Percentiles rank a stretch among this genome's conserved stretches.
phyloP scores from a whole-genome alignment of 305 asterid species.

The Petunia hybrid region DNA sequence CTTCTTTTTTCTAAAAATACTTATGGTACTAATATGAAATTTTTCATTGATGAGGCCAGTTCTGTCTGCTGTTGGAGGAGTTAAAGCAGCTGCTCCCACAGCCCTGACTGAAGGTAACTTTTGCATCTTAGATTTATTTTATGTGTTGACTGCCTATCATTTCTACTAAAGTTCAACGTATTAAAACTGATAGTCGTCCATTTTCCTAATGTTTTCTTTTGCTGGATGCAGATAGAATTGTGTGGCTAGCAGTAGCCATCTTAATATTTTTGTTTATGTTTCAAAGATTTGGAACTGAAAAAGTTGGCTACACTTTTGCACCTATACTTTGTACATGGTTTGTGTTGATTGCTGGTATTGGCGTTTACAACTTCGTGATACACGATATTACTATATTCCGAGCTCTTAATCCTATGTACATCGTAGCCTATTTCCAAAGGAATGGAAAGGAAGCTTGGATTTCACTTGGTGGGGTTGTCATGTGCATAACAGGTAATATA shows the following conservation, averaged over 20 bases:
- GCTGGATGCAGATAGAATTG: constrained; percentile 40
- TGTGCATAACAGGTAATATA: constrained; percentile 52
- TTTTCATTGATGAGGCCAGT: constrained; percentile 41
- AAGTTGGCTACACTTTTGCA: constrained; percentile 62
- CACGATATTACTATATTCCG: constrained; percentile 44
- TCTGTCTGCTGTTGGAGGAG: constrained; percentile 64
- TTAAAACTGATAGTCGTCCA: too few relatives aligned
- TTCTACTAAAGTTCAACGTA: too few relatives aligned
- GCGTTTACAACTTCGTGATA: constrained; percentile 53
- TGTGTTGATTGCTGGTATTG: constrained; percentile 44
- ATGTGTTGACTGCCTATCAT: too few relatives aligned
- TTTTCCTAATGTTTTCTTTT: too few relatives aligned
- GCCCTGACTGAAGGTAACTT: constrained; percentile 51
- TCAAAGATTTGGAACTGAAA: constrained; percentile 66
- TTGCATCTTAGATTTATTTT: background rate
- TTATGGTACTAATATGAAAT: background rate
- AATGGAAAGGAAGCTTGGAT: constrained; percentile 55
- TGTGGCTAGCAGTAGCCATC: constrained; percentile 48
- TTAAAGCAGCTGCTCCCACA: constrained; percentile 50
- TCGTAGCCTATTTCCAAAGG: constrained; percentile 46
- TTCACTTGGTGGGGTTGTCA: constrained; percentile 62
- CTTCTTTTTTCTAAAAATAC: too few relatives aligned
- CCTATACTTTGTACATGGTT: constrained; percentile 59
- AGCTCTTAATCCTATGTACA: constrained; percentile 54
- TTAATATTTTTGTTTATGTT: constrained; percentile 40